A percentile compares a stretch with the other conserved stretches of the same genome.
Evolutionary conservation across 768 basidiomycete species (phyloP).

Genomic region (Cyathus striatus): DNA sequence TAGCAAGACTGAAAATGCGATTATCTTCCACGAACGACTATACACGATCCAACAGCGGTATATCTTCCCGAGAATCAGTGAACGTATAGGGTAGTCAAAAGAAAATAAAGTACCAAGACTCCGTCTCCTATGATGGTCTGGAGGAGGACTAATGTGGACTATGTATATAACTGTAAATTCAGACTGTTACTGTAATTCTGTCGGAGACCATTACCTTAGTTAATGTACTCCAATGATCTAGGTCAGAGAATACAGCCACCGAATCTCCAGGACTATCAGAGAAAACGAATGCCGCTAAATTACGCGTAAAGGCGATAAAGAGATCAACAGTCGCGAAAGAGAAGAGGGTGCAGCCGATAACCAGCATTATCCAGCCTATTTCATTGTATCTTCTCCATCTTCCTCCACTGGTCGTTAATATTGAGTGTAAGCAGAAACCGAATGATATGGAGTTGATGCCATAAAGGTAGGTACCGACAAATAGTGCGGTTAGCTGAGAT

Average conservation of each 20-base stretch:
- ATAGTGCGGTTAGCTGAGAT: too few species aligned
- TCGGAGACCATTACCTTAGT: constrained; percentile 2
- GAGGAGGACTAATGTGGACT: constrained; percentile 5
- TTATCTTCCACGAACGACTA: constrained; percentile 9
- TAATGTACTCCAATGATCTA: constrained; percentile 9
- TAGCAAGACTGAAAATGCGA: constrained; percentile 10
- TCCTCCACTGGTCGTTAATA: neutral
- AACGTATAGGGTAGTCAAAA: neutral
- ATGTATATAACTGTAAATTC: neutral
- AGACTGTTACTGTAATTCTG: constrained; percentile 3
- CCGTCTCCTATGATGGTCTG: constrained; percentile 10
- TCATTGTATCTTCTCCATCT: constrained; percentile 1
- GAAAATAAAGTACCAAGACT: constrained; percentile 5
- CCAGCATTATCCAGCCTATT: constrained; percentile 7
- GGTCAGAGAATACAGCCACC: constrained; percentile 2
- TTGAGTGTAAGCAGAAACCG: constrained; percentile 6
- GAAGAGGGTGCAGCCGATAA: constrained; percentile 1
- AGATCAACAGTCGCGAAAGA: constrained; percentile 6
- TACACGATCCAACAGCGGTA: constrained; percentile 19
- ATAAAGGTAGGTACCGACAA: too few species aligned
- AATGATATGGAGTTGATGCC: constrained; percentile 8
- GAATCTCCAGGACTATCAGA: constrained; percentile 7
- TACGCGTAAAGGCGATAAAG: constrained; percentile 4
- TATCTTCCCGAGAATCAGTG: constrained; percentile 4
- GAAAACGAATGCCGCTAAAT: constrained; percentile 9